These are phyloP conservation scores for Coccomyxa subellipsoidea DNA, from an alignment of 163 green algal species.

Conservation along the genomic window DNA sequence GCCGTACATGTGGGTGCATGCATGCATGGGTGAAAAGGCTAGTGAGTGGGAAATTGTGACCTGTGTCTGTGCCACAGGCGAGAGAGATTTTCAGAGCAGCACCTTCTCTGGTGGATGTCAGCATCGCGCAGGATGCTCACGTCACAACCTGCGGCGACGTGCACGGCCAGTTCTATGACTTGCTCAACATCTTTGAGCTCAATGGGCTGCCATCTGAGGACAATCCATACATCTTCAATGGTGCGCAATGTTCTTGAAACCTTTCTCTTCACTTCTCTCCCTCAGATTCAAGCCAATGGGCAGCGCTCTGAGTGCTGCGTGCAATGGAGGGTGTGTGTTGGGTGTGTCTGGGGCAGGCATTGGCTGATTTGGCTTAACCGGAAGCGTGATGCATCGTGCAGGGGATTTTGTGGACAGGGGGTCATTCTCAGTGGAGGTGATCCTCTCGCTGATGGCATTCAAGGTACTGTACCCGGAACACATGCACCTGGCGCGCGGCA, in stretches of 20 bases:
- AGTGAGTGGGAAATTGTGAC: no score
- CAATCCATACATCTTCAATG: conserved; percentile 98
- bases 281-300: no score
- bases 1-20: no score
- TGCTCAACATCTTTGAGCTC: conserved; percentile 95
- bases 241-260: no score
- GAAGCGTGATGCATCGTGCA: no score
- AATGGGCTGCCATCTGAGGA: conserved; percentile 78
- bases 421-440: conserved; percentile 89
- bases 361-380: no score
- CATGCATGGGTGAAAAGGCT: no score
- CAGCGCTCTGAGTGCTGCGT: no score
- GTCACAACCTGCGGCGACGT: conserved; percentile 94
- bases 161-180: conserved; percentile 91
- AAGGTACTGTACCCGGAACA: conserved; percentile 70
- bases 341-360: no score
- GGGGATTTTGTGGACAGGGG: conserved; percentile 98
- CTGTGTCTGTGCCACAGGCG: conserved; percentile 21
- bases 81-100: conserved; percentile 65
- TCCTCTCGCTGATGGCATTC: conserved; percentile 90
- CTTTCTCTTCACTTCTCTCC: no score
- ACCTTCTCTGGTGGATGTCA: conserved; percentile 85
- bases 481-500: conserved; percentile 90
- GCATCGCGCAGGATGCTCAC: conserved; percentile 48
- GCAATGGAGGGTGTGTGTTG: no score